Conservation (phyloP, 1,284 basidiomycete genomes). For the Kwoniella shivajii region DNA sequence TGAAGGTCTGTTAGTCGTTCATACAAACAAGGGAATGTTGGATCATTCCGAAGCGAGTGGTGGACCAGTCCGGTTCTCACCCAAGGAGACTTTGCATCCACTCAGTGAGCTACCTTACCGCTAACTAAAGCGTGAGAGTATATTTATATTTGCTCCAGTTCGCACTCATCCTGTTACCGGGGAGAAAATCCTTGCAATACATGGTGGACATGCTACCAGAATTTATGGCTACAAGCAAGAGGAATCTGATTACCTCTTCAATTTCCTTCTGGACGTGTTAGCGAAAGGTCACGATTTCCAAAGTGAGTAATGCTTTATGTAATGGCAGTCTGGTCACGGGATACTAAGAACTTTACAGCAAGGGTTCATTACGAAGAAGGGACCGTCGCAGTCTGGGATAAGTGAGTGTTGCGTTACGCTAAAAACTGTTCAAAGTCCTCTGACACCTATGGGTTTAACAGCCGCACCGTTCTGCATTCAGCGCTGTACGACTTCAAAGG, state of each 20-base stretch:
- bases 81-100: conserved; percentile 8
- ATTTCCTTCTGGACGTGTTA: conserved; percentile 60
- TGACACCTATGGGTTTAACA: background rate
- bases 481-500: conserved; percentile 15
- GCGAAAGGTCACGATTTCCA: conserved; percentile 56
- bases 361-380: conserved; percentile 55
- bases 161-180: conserved; percentile 67
- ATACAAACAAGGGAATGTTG: conserved; percentile 51
- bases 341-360: conserved; percentile 9
- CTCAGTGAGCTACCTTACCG: conserved; percentile 6
- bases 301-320: background rate
- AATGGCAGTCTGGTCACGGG: background rate
- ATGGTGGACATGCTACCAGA: conserved; percentile 62
- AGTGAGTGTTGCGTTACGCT: conserved; percentile 8
- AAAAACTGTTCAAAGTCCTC: background rate
- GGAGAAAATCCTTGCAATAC: conserved; percentile 67
- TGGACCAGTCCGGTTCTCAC: conserved; percentile 12
- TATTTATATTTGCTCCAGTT: conserved; percentile 38
- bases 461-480: conserved; percentile 9
- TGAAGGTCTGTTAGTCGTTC: conserved; percentile 62
- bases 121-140: background rate
- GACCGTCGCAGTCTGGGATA: conserved; percentile 57
- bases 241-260: conserved; percentile 64
- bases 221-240: conserved; percentile 68
- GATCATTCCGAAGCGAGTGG: conserved; percentile 7